phyloP scores from a whole-genome alignment of 2,329 filamentous ascomycete genomes.

The Sclerotinia subarctica region DNA sequence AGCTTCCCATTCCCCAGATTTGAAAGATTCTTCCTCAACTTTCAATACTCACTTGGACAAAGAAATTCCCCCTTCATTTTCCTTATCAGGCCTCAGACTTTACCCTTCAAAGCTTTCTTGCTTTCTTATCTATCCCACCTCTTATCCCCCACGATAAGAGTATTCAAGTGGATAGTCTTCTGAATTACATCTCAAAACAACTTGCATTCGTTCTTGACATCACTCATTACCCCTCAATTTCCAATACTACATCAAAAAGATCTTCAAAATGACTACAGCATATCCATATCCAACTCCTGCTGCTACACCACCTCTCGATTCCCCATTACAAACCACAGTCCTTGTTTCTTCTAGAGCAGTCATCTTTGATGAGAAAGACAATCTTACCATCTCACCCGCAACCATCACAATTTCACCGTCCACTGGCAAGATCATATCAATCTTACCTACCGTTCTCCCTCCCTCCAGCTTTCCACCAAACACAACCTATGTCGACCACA shows the following conservation, averaged over 20 bases:
- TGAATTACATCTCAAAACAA: not conserved
- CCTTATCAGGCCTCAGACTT: conserved; percentile 9
- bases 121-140: conserved; percentile 13
- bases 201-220: not conserved
- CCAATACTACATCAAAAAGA: not conserved
- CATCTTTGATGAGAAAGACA: conserved; percentile 64
- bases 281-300: conserved; percentile 35
- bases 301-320: conserved; percentile 34
- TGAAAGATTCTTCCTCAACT: not conserved
- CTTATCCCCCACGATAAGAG: conserved; percentile 18
- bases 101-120: not conserved
- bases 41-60: not conserved
- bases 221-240: not conserved
- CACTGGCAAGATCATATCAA: conserved; percentile 80
- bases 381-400: conserved; percentile 67
- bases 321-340: conserved; percentile 58
- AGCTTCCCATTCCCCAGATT: conserved; percentile 1
- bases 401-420: conserved; percentile 74
- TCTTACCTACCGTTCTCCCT: conserved; percentile 73
- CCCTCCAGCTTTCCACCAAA: conserved; percentile 68
- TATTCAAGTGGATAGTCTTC: not conserved
- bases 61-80: conserved; percentile 15
- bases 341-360: conserved; percentile 82
- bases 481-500: conserved; percentile 77
- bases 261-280: conserved; percentile 28